Evolutionary conservation across 1,139 yeast genomes (phyloP).

Genomic region (Zygosaccharomyces sapae): DNA sequence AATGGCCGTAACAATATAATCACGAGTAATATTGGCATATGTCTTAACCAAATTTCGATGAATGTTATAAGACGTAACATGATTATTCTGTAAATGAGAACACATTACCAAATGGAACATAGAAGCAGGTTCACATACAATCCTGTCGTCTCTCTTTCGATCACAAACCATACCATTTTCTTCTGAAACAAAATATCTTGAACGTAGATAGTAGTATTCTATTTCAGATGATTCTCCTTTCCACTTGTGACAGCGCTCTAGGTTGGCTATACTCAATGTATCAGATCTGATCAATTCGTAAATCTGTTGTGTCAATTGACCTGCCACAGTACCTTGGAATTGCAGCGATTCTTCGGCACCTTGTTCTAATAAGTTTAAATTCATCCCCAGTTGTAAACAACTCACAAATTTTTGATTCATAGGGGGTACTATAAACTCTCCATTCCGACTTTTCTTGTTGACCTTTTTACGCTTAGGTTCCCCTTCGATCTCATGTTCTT

Average conservation of each 20-base stretch:
- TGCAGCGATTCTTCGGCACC: constrained; percentile 27
- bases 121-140: constrained; percentile 32
- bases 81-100: constrained; percentile 34
- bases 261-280: constrained; percentile 21
- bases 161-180: constrained; percentile 27
- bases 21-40: constrained; percentile 31
- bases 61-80: constrained; percentile 20
- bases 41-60: constrained; percentile 20
- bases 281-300: constrained; percentile 27
- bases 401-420: constrained; percentile 21
- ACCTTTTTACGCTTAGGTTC: constrained; percentile 4
- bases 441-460: not conserved
- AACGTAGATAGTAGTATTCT: constrained; percentile 23
- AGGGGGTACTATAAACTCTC: constrained; percentile 16
- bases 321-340: constrained; percentile 25
- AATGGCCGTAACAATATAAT: constrained; percentile 19
- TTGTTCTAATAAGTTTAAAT: constrained; percentile 21
- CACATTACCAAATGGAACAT: constrained; percentile 31
- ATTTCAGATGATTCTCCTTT: constrained; percentile 22
- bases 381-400: constrained; percentile 16
- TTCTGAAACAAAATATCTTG: constrained; percentile 26
- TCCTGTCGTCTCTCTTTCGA: constrained; percentile 23
- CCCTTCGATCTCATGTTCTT: constrained; percentile 8
- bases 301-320: constrained; percentile 29
- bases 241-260: constrained; percentile 23